Conservation (phyloP, 495 filamentous ascomycete species). For the Tuber microsphaerosporum region DNA sequence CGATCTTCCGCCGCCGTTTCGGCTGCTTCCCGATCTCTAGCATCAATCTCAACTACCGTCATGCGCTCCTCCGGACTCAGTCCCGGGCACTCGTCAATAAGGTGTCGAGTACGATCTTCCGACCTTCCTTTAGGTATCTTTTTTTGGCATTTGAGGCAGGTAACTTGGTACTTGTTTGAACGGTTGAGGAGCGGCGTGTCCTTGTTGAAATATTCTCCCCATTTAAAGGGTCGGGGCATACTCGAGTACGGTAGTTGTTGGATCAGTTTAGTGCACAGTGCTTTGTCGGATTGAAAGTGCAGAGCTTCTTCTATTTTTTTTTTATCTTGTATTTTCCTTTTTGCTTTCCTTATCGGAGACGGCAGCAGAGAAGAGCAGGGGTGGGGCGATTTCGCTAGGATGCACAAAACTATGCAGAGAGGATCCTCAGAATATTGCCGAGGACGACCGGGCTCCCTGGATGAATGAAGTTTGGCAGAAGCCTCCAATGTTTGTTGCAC, state of each 20-base stretch:
- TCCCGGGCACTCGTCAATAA: conserved; percentile 32
- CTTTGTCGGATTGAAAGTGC: neutral
- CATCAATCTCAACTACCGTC: conserved; percentile 20
- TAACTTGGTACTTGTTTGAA: conserved; percentile 37
- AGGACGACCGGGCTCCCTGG: neutral
- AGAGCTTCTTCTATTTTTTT: conserved; percentile 1
- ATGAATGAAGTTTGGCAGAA: neutral
- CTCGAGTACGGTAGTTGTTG: neutral
- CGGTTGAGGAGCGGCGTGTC: conserved; percentile 31
- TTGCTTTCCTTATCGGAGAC: neutral
- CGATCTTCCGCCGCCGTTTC: conserved; percentile 10
- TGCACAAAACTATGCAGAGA: neutral
- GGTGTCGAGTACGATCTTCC: conserved; percentile 28
- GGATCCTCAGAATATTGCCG: neutral
- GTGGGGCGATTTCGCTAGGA: neutral
- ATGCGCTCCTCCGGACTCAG: conserved; percentile 29
- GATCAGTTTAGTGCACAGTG: neutral
- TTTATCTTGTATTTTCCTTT: neutral
- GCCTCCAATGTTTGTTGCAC: neutral
- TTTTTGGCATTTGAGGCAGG: conserved; percentile 29
- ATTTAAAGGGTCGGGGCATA: conserved; percentile 34
- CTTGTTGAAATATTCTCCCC: conserved; percentile 36
- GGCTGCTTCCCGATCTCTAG: conserved; percentile 24
- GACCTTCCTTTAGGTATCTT: conserved; percentile 33
- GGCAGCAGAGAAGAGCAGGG: neutral